Evolutionary conservation across 371 early-diverging fungal species (phyloP), one percentile per base, ranked within the genome.

Genomic region (Lichtheimia corymbifera): DNA sequence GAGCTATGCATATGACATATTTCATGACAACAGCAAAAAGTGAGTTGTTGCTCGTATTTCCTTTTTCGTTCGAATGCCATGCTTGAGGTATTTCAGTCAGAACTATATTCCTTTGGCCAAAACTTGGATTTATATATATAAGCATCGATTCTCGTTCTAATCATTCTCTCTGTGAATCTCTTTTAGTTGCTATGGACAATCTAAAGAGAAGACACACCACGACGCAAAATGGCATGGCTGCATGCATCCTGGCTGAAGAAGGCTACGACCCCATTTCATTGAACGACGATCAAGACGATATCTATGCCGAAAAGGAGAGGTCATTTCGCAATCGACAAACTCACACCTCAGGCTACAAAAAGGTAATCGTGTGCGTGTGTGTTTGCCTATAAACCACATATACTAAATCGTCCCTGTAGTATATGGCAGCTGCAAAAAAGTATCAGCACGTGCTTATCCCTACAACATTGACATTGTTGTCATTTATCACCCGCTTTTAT

Each of bases 401-500:
- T 74, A 78, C 20, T 45, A 77, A 6, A 59, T 85, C 22, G 79
- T 82, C 35, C 78, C 83, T 2, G 15, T 80, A 80, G 80, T 67
- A 70, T 25, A 61, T 73, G 30, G 79, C 81, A 0, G 77, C 75
- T 53, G 75, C 68, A n/a, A 76, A 82, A 57, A 49, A 74, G 56
- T 71, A 89, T 60, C 73, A 80, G 17, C 76, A 77, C n/a, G 50
- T 81, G 3, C 54, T 86, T 25, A 82, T 85, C 43, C 82, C 86
- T 2, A 43, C 62, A 20, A n/a, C 80, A 18, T 70, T 93, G 63
- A 92, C 90, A 0, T 12, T 87, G 2, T 57, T 91, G 6, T 74
- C 93, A 2, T 83, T 90, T 53, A 80, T 86, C 73, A 95, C 97
- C 42, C 86, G 96, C 18, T 87, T 94, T 62, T 90, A 91, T 73